Evolutionary conservation across 345 rosid species (phyloP), one percentile per base, ranked within the genome.

Genomic region (Eutrema heterophyllum): DNA sequence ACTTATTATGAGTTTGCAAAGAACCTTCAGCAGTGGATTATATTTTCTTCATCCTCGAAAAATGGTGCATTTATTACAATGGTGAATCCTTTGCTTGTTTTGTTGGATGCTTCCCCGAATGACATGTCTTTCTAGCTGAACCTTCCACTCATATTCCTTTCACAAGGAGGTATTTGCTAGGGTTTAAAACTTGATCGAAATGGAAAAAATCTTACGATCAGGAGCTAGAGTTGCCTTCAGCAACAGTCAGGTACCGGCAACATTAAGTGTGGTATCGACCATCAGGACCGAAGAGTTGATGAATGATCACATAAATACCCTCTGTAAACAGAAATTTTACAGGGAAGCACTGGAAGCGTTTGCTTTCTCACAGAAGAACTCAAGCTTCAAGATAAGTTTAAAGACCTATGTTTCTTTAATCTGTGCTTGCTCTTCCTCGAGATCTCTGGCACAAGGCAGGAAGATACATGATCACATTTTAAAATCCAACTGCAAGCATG

Each of bases 391-490:
- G 43, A 71, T 87, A 58, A 70, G 64, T 29, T 64, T 76, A 21
- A 70, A 76, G 24, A 77, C 86, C 5, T 87, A 78, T 15, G 74
- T 75, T 14, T 70, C 68, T 33, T 70, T 87, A 58, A 77, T 87
- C 30, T 78, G 81, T 50, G 85, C 84, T 29, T 85, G 89, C 63
- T 76, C 87, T 53, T 70, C 82, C 12, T 68, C 79, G 48, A 81
- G 81, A 49, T 83, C 84, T 72, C 66, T 84, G 53, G 57, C 79
- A 36, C 68, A 78, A 15, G 96, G 94, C 50, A 84, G 83, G 40
- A 81, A 70, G 76, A 80, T 90, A 64, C 94, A 89, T 50, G 64
- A 76, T 77, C 87, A 85, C 56, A 83, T 89, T 21, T 26, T 83
- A 68, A 72, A 57, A 43, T 81, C 88, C 45, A 68, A 75, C 9